Conservation (phyloP, 768 basidiomycete species). For the Exsudoporus frostii region DNA sequence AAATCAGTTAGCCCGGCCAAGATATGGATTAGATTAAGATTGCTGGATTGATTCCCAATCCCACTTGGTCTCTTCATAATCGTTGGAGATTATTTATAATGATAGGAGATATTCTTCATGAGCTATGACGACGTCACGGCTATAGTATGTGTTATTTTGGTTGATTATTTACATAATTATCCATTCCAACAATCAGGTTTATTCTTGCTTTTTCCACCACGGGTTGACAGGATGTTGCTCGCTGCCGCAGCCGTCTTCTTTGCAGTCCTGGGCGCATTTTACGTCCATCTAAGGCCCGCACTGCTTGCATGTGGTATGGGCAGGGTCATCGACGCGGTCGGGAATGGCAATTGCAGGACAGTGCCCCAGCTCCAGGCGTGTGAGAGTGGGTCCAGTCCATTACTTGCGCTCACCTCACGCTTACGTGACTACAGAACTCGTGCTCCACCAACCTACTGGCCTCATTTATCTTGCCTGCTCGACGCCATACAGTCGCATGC, state of each 20-base stretch:
- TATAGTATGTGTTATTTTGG: too few species aligned
- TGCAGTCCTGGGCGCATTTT: conserved; percentile 43
- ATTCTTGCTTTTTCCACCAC: neutral
- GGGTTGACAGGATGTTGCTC: neutral
- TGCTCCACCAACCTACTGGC: conserved; percentile 56
- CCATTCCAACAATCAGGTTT: too few species aligned
- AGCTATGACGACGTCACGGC: too few species aligned
- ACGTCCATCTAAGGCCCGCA: conserved; percentile 47
- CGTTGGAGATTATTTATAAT: too few species aligned
- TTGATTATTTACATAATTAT: too few species aligned
- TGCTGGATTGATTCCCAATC: too few species aligned
- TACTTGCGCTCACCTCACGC: conserved; percentile 8
- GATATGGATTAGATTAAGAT: too few species aligned
- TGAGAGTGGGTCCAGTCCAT: conserved; percentile 48
- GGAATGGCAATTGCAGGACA: conserved; percentile 46
- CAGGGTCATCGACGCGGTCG: conserved; percentile 42
- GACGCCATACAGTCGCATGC: conserved; percentile 40
- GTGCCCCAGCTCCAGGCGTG: conserved; percentile 61
- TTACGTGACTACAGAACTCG: conserved; percentile 43
- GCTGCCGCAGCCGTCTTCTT: conserved; percentile 27
- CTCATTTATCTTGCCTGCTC: conserved; percentile 65
- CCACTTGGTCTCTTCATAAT: too few species aligned
- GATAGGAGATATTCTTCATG: too few species aligned
- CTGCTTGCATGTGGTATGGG: conserved; percentile 43
- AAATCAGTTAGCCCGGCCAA: too few species aligned